Evolutionary conservation across 1,284 basidiomycete genomes (phyloP), one percentile per base, ranked within the genome.

Genomic region (Apiotrichum laibachii): DNA sequence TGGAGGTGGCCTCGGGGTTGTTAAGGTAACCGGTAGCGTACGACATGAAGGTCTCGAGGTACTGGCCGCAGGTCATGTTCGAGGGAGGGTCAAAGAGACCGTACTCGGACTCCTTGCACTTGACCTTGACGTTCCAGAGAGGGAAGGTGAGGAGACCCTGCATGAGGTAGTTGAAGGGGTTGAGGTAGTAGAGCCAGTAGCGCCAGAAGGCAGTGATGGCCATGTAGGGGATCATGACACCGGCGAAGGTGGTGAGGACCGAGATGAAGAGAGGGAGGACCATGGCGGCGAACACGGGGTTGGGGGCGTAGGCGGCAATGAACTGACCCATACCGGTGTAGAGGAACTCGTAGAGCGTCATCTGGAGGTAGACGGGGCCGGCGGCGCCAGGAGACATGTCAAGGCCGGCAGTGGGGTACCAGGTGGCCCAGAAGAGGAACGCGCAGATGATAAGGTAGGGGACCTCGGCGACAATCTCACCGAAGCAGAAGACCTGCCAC

Each of bases 271-370:
- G 51, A 11, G 60, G 60, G 31, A 56, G 53, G 67, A 68, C 51
- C 61, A 64, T 64, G 52, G 72, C 70, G n/a, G 72, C 72, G 22
- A 72, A 71, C 12, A 72, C 70, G 51, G 70, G 66, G 55, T 71
- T 72, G 33, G 72, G 72, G 5, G 70, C 70, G 53, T 71, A 70
- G 2, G 70, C 72, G 26, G 70, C 70, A 59, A 65, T 45, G 37
- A 64, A 52, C 61, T 69, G 62, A 44, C 69, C 73, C 46, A 75
- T 73, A 35, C 72, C 72, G 1, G 73, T 77, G 62, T 77, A 77
- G n/a, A 77, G 62, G 66, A 77, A 70, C 64, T 77, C 74, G 70
- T 76, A 77, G 4, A 77, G 57, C 2, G 71, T 68, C 67, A 77
- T 72, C 56, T 73, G 69, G 42, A 76, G 67, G 65, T 72, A 77